A percentile compares a stretch with the other conserved stretches of the same genome.
Evolutionary conservation across 2,329 filamentous ascomycete genomes (phyloP).

Genomic region (Aureobasidium sp.): DNA sequence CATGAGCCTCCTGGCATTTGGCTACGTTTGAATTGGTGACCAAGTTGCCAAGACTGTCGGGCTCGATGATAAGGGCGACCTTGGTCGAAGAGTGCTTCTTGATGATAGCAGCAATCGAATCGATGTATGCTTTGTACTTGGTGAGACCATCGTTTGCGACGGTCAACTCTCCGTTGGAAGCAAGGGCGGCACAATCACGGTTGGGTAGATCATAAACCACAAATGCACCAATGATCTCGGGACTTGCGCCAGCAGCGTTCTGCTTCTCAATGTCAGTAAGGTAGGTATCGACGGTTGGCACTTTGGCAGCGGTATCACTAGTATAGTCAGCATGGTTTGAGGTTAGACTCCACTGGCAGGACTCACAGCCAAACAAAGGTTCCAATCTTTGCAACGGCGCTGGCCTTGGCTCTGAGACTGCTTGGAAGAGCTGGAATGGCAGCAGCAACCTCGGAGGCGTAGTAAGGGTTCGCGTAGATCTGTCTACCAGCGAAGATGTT

Average conservation of each 20-base stretch:
- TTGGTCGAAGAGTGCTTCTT: conserved; percentile 44
- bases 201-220: conserved; percentile 58
- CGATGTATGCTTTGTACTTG: conserved; percentile 35
- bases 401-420: neutral
- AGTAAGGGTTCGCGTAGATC: conserved; percentile 45
- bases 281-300: conserved; percentile 33
- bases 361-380: conserved; percentile 9
- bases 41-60: conserved; percentile 55
- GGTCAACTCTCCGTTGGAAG: conserved; percentile 54
- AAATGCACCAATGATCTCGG: conserved; percentile 41
- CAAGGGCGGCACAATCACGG: conserved; percentile 54
- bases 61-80: conserved; percentile 47
- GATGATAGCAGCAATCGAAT: conserved; percentile 43
- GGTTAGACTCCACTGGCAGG: neutral
- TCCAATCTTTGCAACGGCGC: conserved; percentile 1
- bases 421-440: conserved; percentile 20
- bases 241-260: conserved; percentile 39
- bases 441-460: conserved; percentile 25
- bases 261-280: conserved; percentile 38
- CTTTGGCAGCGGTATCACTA: conserved; percentile 31
- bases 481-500: conserved; percentile 44
- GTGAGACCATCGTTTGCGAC: conserved; percentile 44
- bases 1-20: conserved; percentile 46
- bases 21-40: conserved; percentile 51
- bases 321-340: neutral